phyloP scores from a whole-genome alignment of 352 stramenopile species.

The Phytophthora vignae region DNA sequence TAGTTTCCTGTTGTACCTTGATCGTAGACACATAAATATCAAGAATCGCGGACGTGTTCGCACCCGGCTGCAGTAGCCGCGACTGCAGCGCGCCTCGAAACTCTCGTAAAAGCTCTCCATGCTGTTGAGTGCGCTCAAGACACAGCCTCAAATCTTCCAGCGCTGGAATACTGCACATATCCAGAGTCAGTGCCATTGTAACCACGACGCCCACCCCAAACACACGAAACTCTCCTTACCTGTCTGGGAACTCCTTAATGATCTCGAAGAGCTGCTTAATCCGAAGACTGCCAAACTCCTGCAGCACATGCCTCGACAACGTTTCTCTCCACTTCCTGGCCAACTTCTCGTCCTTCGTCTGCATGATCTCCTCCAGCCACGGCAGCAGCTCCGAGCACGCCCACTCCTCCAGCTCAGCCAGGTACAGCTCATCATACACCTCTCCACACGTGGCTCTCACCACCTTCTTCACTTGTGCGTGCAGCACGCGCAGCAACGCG shows the following conservation, averaged over 20 bases:
- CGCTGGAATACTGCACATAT: conserved; percentile 53
- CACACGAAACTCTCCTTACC: conserved; percentile 29
- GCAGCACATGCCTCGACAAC: conserved; percentile 56
- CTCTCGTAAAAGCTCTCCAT: conserved; percentile 76
- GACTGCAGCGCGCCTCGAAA: conserved; percentile 83
- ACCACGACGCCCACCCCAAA: not conserved
- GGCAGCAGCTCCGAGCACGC: conserved; percentile 59
- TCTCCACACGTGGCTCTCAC: conserved; percentile 60
- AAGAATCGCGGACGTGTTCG: conserved; percentile 96
- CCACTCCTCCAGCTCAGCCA: conserved; percentile 62
- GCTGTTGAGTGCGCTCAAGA: conserved; percentile 88
- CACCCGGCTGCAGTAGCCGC: conserved; percentile 95
- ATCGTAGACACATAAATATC: conserved; percentile 98
- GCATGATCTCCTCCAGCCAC: conserved; percentile 66
- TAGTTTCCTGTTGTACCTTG: conserved; percentile 57
- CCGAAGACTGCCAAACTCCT: conserved; percentile 79
- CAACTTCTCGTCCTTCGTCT: conserved; percentile 24
- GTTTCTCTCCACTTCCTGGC: conserved; percentile 53
- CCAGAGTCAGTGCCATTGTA: not conserved
- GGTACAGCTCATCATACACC: conserved; percentile 54
- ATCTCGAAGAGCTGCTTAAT: conserved; percentile 97
- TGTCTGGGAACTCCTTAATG: conserved; percentile 97
- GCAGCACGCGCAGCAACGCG: conserved; percentile 58
- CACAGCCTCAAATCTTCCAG: conserved; percentile 75
- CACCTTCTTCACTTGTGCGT: conserved; percentile 62